A percentile compares a stretch with the other conserved stretches of the same genome.
These are phyloP conservation scores for Oleoguttula mirabilis DNA, from an alignment of 495 filamentous ascomycete genomes.

Conservation along the genomic window DNA sequence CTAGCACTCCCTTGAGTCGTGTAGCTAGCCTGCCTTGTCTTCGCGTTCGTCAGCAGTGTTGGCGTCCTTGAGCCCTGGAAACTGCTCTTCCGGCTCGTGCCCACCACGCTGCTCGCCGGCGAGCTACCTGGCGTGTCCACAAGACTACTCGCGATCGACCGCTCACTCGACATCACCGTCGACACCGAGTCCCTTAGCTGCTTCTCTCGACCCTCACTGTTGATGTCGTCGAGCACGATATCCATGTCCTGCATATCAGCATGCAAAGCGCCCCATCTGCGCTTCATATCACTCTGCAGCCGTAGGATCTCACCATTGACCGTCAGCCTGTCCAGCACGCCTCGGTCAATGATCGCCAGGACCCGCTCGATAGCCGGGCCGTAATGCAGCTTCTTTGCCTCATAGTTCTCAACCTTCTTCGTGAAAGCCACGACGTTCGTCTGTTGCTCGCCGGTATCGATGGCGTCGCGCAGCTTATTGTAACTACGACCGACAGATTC, in stretches of 20 bases:
- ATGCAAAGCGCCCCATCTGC: conserved; percentile 63
- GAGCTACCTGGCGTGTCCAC: conserved; percentile 76
- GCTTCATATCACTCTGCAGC: conserved; percentile 68
- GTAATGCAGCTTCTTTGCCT: conserved; percentile 91
- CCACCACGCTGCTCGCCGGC: conserved; percentile 74
- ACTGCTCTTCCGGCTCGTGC: conserved; percentile 28
- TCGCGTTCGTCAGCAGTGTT: conserved; percentile 9
- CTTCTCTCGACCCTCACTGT: conserved; percentile 46
- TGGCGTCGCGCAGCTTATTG: conserved; percentile 63
- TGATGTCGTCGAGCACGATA: conserved; percentile 57
- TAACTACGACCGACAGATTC: conserved; percentile 82
- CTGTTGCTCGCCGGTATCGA: conserved; percentile 60
- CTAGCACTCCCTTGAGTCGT: not conserved
- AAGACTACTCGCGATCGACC: conserved; percentile 58
- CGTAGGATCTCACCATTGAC: conserved; percentile 89
- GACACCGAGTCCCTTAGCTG: conserved; percentile 88
- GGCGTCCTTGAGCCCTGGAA: conserved; percentile 15
- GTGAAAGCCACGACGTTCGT: conserved; percentile 52
- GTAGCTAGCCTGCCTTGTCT: conserved; percentile 1
- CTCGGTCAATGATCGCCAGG: conserved; percentile 80
- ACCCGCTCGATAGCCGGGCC: conserved; percentile 88
- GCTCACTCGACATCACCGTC: conserved; percentile 77
- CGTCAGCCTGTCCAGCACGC: conserved; percentile 77
- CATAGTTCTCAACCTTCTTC: conserved; percentile 83
- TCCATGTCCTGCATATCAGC: conserved; percentile 67